phyloP scores from a whole-genome alignment of 768 basidiomycete species.

The Agrocybe pediades region DNA sequence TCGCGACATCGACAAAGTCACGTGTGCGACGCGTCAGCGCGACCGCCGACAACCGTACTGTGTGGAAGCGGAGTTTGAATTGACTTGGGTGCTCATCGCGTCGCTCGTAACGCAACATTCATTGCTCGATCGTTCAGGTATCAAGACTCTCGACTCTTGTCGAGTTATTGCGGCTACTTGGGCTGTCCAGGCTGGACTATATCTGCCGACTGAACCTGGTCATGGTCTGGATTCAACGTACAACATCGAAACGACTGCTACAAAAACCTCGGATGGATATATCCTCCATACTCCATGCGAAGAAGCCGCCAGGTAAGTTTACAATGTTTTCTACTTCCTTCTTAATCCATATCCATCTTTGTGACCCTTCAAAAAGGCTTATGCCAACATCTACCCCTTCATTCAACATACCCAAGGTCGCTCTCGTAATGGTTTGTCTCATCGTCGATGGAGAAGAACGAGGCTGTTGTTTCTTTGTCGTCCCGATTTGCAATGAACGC shows the following conservation, averaged over 20 bases:
- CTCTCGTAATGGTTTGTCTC: constrained; percentile 58
- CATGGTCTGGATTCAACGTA: no score
- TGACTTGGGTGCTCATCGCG: no score
- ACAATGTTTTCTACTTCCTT: not conserved
- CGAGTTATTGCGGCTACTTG: no score
- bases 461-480: no score
- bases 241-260: constrained; percentile 67
- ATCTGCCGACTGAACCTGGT: constrained; percentile 55
- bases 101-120: no score
- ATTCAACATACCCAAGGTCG: constrained; percentile 55
- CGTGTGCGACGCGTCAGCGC: no score
- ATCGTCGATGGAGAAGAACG: constrained; percentile 52
- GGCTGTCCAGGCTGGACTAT: constrained; percentile 57
- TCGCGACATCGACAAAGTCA: no score
- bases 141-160: no score
- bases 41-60: no score
- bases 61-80: no score
- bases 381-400: constrained; percentile 60
- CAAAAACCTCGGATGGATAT: constrained; percentile 48
- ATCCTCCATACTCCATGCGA: constrained; percentile 57
- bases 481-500: constrained; percentile 52
- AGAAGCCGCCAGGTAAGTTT: constrained; percentile 57
- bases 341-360: constrained; percentile 1
- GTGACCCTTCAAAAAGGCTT: constrained; percentile 41
- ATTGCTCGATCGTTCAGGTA: no score